Evolutionary conservation across 768 basidiomycete species (phyloP), one percentile per base, ranked within the genome.

Genomic region (Pisolithus tinctorius): DNA sequence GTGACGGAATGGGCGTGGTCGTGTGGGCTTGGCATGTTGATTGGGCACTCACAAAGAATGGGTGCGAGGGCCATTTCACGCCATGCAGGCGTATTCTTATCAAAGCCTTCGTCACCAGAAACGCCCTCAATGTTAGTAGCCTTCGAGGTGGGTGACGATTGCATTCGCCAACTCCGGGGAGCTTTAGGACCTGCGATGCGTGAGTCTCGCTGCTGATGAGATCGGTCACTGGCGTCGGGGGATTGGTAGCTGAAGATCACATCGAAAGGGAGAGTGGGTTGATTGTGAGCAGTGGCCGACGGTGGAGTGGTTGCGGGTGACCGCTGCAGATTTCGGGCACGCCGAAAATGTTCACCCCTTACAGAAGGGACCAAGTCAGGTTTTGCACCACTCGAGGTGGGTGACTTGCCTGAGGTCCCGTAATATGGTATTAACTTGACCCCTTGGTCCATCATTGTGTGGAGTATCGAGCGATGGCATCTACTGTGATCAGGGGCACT

Each of bases 311-410:
- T 57, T 16, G 36, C 56, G 6, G 58, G 55, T 26, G 59, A 61
- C 27, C 66, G 59, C 50, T 61, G 73, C 6, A 77, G 55, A 60
- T 88, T 88, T 52, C 80, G 82, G 34, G 69, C 58, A 54, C 78
- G 86, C 48, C 85, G 75, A 52, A 83, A 86, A 40, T 88, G 82
- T 62, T 89, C 86, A 9, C 84, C 86, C 61, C 86, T 88, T 47
- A n/a, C 16, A 43, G 27, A n/a, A 16, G 27, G 16, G 29, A 29
- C 16, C 16, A 27, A 10, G 29, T 26, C 45, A 46, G 31, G 30
- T 37, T 20, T 23, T 20, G 9, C 13, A 46, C 20, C 31, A 8
- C 17, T 41, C 23, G 34, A 47, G 8, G 31, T n/a, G 14, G 27
- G n/a, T 26, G 42, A 45, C 66, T 45, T 6, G 60, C 66, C 66